Evolutionary conservation across 495 filamentous ascomycete genomes (phyloP), one percentile per base, ranked within the genome.

Genomic region (Penicillium tannophilum): DNA sequence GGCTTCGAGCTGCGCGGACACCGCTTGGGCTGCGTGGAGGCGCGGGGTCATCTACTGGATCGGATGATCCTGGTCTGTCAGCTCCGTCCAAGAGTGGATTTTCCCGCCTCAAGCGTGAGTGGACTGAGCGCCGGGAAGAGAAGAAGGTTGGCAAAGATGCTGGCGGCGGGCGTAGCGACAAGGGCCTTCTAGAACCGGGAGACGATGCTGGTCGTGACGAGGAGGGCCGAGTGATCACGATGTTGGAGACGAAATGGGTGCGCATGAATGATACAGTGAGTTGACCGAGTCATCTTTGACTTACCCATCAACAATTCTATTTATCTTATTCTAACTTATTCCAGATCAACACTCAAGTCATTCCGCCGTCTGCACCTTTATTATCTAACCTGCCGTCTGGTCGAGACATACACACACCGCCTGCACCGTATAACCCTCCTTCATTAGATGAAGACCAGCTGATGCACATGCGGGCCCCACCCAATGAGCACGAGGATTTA

Each of bases 261-360:
- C 91, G 91, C 74, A 85, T 90, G 76, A 98, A 98, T 71, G 91
- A 97, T 75, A 95, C 90, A 14, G 90, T 96, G 69, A 76, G 88
- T 82, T 16, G 3, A 19, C 46, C 14, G 28, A 12, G 9, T 30
- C 20, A n/a, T 30, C 1, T 14, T 19, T 49, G 23, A 36, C n/a
- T 5, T 31, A 28, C 23, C 42, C 9, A n/a, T 11, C 16, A 23
- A 31, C 4, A 24, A 23, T 23, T 11, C 6, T 20, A 8, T 24
- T 45, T 7, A 11, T 2, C 12, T 30, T 49, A 19, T 61, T 54
- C 45, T 65, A 39, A 59, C 23, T 20, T 20, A 10, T 47, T 53
- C n/a, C 33, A 93, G 91, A 88, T 95, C 43, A 89, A 91, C 53
- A 88, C 90, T 1, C 93, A 98, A 64, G 26, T 79, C 6, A 82